phyloP scores from a whole-genome alignment of 2,329 filamentous ascomycete species.

The Cladorrhinum sp. region DNA sequence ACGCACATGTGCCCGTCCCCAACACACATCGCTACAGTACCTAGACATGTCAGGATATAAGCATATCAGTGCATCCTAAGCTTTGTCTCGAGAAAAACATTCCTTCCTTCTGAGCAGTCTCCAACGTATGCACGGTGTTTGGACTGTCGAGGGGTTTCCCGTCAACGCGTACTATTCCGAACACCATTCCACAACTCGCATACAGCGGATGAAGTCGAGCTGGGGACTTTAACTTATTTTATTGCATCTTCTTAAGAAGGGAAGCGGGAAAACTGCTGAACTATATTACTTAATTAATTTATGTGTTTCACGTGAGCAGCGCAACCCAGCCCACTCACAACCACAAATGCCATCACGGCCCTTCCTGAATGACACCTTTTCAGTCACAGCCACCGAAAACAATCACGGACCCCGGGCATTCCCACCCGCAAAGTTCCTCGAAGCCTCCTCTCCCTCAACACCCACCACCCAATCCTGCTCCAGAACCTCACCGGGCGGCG shows the following conservation, averaged over 20 bases:
- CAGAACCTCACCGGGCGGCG: slow-evolving; percentile 27
- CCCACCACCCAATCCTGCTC: slow-evolving; percentile 4
- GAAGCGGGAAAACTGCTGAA: too few species aligned
- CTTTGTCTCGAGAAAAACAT: background rate
- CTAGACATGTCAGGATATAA: background rate
- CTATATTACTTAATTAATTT: too few species aligned
- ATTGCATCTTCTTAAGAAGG: too few species aligned
- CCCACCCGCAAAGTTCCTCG: slow-evolving; percentile 6
- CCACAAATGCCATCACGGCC: too few species aligned
- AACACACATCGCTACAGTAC: background rate
- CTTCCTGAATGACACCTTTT: too few species aligned
- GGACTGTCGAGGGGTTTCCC: background rate
- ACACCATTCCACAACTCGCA: background rate
- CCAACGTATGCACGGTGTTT: background rate
- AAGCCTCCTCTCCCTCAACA: background rate
- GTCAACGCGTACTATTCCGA: background rate
- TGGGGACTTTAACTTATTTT: too few species aligned
- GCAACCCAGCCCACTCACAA: too few species aligned
- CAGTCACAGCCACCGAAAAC: too few species aligned
- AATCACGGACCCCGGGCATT: too few species aligned
- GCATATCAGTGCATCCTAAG: background rate
- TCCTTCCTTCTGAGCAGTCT: background rate
- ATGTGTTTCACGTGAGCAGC: too few species aligned
- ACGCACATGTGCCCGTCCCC: background rate
- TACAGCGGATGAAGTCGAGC: background rate